These are phyloP conservation scores for Saturnispora hagleri DNA, from an alignment of 805 yeast genomes.

Conservation along the genomic window DNA sequence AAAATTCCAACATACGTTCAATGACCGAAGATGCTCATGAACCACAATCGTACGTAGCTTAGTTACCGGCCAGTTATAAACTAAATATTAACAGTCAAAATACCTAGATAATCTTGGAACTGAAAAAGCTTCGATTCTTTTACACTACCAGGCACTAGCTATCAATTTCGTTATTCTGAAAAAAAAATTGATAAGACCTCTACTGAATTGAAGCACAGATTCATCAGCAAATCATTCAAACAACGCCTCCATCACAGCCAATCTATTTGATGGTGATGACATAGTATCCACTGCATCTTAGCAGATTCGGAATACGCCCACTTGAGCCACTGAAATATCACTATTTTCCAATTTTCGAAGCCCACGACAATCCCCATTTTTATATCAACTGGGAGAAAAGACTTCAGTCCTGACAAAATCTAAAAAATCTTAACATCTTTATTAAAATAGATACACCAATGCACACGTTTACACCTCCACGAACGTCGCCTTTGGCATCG, in stretches of 20 bases:
- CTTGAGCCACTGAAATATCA: neutral
- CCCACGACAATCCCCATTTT: neutral
- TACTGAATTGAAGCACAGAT: neutral
- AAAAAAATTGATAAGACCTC: neutral
- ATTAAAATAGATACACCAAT: neutral
- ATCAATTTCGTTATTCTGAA: too few relatives aligned
- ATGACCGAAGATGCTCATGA: neutral
- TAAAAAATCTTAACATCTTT: neutral
- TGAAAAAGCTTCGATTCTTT: neutral
- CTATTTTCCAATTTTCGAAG: neutral
- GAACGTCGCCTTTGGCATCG: constrained; percentile 1
- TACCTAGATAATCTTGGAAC: neutral
- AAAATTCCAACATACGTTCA: neutral
- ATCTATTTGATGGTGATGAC: neutral
- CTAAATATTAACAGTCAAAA: neutral
- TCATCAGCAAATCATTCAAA: neutral
- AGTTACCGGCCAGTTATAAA: neutral
- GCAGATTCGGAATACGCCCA: neutral
- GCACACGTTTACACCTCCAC: constrained; percentile 2
- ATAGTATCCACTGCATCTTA: neutral
- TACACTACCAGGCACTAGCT: neutral
- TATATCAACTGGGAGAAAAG: neutral
- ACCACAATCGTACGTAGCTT: neutral
- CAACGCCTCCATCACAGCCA: neutral
- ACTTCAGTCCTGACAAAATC: neutral